Percentiles rank a stretch among this genome's conserved stretches.
phyloP scores from a whole-genome alignment of 163 green algal species.

The Chlamydomonas reinhardtii region DNA sequence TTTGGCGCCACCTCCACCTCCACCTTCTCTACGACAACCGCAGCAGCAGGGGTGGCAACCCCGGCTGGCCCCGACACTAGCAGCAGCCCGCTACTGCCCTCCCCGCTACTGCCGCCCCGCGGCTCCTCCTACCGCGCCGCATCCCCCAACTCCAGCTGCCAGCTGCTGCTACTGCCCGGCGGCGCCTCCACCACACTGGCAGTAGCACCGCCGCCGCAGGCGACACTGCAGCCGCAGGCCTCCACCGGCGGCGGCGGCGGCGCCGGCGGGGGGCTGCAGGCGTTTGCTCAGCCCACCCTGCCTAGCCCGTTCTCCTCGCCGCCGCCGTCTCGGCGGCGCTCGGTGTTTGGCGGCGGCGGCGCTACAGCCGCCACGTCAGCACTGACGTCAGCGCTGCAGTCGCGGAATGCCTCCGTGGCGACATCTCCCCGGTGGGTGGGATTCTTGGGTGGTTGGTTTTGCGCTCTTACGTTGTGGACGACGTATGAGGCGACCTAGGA shows the following conservation, averaged over 20 bases:
- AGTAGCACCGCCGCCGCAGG: neutral
- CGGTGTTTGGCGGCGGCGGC: too few relatives aligned
- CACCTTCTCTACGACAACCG: too few relatives aligned
- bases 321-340: neutral
- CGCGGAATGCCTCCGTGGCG: slow-evolving; percentile 2
- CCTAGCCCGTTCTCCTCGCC: slow-evolving; percentile 12
- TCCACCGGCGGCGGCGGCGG: neutral
- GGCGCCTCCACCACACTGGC: neutral
- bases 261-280: neutral
- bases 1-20: too few relatives aligned
- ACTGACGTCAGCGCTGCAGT: neutral
- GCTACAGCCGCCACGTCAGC: too few relatives aligned
- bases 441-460: neutral
- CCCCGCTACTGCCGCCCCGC: neutral
- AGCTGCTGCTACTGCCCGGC: neutral
- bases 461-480: too few relatives aligned
- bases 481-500: too few relatives aligned
- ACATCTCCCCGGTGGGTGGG: slow-evolving; percentile 5
- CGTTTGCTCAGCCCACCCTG: neutral
- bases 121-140: too few relatives aligned
- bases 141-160: too few relatives aligned
- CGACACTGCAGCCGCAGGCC: too few relatives aligned
- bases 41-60: too few relatives aligned
- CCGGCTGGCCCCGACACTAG: too few relatives aligned
- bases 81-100: too few relatives aligned